phyloP scores from a whole-genome alignment of 306 rosid genomes.

The Malus sieversii region DNA sequence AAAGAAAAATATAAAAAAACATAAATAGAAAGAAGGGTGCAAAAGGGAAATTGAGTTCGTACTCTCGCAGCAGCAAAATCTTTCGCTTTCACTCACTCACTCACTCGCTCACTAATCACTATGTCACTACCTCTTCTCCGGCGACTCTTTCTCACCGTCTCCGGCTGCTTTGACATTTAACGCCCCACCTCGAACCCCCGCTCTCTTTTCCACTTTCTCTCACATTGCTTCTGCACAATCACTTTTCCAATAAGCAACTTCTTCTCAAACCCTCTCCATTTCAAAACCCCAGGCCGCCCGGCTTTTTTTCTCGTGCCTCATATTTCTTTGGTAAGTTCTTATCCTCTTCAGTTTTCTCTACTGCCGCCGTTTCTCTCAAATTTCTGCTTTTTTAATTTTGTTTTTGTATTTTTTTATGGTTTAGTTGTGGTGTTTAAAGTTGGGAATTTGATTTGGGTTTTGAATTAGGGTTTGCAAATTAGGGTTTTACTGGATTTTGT shows the following conservation, averaged over 20 bases:
- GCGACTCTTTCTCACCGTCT: background rate
- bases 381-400: too few relatives aligned
- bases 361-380: too few relatives aligned
- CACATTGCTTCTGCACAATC: background rate
- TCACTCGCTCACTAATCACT: background rate
- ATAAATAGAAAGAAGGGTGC: too few relatives aligned
- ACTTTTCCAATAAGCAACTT: background rate
- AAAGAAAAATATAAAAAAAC: too few relatives aligned
- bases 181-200: background rate
- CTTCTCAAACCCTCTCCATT: background rate
- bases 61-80: background rate
- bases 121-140: background rate
- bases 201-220: background rate
- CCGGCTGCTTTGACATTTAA: constrained; percentile 6
- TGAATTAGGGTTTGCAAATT: too few relatives aligned
- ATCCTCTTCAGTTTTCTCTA: background rate
- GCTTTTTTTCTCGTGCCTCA: background rate
- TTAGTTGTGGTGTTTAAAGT: background rate
- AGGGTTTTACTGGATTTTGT: background rate
- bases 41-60: too few relatives aligned
- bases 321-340: background rate
- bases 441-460: too few relatives aligned
- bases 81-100: background rate
- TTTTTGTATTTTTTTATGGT: background rate
- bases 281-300: background rate